phyloP scores from a whole-genome alignment of 352 stramenopile genomes.

The Phytophthora pini region DNA sequence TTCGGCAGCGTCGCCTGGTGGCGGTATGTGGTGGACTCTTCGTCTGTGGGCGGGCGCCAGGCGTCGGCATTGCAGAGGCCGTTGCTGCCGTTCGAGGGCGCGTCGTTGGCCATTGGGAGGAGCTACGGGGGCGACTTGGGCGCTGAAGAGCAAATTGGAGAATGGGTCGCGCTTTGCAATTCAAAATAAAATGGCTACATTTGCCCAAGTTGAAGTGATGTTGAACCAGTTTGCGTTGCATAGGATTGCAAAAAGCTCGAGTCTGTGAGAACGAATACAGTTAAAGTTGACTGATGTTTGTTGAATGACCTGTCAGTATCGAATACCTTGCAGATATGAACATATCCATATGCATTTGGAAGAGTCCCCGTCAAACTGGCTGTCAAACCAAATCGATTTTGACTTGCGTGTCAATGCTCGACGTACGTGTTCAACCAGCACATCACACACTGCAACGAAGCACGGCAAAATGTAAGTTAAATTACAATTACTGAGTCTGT shows the following conservation, averaged over 20 bases:
- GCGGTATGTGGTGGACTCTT: conserved; percentile 69
- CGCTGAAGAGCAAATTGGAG: conserved; percentile 2
- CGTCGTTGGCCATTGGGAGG: conserved; percentile 8
- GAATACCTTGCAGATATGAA: too few species aligned
- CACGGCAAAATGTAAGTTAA: too few species aligned
- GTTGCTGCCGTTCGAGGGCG: conserved; percentile 3
- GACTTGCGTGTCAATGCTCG: conserved; percentile 5
- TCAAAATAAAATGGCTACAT: conserved; percentile 10
- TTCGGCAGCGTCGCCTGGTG: conserved; percentile 81
- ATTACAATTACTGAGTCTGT: background rate
- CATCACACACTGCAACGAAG: background rate
- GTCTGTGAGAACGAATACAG: conserved; percentile 4
- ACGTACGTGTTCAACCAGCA: background rate
- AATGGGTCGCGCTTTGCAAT: conserved; percentile 3
- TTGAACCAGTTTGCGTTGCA: conserved; percentile 14
- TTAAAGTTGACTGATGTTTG: background rate
- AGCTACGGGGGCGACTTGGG: background rate
- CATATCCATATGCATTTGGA: too few species aligned
- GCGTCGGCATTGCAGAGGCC: background rate
- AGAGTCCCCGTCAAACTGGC: too few species aligned
- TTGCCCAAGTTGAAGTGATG: conserved; percentile 6
- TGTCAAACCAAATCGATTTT: too few species aligned
- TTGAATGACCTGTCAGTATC: too few species aligned
- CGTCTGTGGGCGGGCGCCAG: conserved; percentile 38
- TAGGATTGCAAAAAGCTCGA: conserved; percentile 5